Percentiles rank a stretch among this genome's conserved stretches.
Evolutionary conservation across 768 basidiomycete species (phyloP).

Genomic region (Hygrocybe punicea): DNA sequence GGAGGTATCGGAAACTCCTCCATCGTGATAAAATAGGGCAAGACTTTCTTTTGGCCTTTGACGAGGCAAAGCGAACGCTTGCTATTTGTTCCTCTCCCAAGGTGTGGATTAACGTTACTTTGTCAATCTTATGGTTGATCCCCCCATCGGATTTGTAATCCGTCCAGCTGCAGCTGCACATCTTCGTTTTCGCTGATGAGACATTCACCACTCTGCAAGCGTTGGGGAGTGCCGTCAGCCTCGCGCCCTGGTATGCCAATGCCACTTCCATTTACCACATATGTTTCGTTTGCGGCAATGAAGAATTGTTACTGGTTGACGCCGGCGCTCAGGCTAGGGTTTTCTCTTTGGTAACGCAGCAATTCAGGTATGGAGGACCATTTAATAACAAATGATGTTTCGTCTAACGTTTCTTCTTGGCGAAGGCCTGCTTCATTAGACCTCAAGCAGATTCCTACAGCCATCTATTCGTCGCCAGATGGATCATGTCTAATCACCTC

Average conservation of each 20-base stretch:
- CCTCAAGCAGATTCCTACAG: constrained; percentile 33
- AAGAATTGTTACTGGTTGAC: constrained; percentile 54
- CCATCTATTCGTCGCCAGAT: constrained; percentile 50
- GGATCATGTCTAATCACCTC: constrained; percentile 49
- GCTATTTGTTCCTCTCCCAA: constrained; percentile 44
- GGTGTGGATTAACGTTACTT: constrained; percentile 17
- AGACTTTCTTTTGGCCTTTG: constrained; percentile 46
- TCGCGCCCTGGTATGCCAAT: constrained; percentile 43
- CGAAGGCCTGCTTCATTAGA: constrained; percentile 45
- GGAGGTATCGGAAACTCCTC: constrained; percentile 29
- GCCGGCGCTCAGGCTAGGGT: constrained; percentile 41
- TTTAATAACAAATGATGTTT: neutral
- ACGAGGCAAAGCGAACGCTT: constrained; percentile 50
- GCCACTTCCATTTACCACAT: constrained; percentile 30
- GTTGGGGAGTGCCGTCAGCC: constrained; percentile 39
- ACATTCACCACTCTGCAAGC: constrained; percentile 39
- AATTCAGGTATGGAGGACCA: constrained; percentile 44
- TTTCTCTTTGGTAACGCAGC: constrained; percentile 52
- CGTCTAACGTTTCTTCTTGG: constrained; percentile 40
- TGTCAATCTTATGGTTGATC: neutral
- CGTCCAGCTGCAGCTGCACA: constrained; percentile 29
- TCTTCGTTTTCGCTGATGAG: constrained; percentile 47
- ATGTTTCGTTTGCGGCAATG: constrained; percentile 47
- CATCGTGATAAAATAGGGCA: constrained; percentile 47
- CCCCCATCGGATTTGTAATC: no score